Conservation (phyloP, 768 basidiomycete species). For the Leccinum incarnatum region DNA sequence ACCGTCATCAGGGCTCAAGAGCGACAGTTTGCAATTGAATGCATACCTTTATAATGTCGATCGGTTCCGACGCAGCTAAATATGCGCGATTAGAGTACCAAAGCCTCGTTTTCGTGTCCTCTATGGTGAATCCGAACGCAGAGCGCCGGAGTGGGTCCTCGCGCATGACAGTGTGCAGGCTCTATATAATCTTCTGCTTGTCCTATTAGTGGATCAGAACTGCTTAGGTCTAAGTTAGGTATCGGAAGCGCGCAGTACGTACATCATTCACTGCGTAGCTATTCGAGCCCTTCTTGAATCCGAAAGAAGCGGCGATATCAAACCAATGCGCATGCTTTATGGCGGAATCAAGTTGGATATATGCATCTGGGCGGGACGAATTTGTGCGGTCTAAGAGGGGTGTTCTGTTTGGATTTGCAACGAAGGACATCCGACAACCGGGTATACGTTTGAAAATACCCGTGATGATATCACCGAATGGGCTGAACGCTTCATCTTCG, state of each 20-base stretch:
- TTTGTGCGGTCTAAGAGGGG: not conserved
- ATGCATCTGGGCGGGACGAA: not conserved
- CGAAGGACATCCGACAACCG: not conserved
- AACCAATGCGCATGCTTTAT: not conserved
- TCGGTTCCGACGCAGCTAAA: not conserved
- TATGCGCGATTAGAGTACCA: slow-evolving; percentile 20
- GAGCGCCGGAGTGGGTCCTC: not conserved
- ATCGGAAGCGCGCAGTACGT: not conserved
- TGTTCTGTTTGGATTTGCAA: not conserved
- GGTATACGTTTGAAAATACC: not conserved
- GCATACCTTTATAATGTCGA: not conserved
- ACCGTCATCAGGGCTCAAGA: not conserved
- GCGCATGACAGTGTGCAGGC: slow-evolving; percentile 7
- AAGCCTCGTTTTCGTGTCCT: slow-evolving; percentile 15
- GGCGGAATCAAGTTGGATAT: not conserved
- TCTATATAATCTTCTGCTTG: slow-evolving; percentile 25
- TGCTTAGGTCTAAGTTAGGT: not conserved
- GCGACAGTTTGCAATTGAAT: not conserved
- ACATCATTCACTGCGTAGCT: not conserved
- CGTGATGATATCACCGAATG: not conserved
- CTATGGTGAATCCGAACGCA: not conserved
- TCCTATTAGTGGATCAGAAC: slow-evolving; percentile 5
- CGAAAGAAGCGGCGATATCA: not conserved
- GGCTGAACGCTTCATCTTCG: not conserved
- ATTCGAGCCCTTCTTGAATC: not conserved